Conservation (phyloP, 345 rosid species). For the Lepidium africanum region DNA sequence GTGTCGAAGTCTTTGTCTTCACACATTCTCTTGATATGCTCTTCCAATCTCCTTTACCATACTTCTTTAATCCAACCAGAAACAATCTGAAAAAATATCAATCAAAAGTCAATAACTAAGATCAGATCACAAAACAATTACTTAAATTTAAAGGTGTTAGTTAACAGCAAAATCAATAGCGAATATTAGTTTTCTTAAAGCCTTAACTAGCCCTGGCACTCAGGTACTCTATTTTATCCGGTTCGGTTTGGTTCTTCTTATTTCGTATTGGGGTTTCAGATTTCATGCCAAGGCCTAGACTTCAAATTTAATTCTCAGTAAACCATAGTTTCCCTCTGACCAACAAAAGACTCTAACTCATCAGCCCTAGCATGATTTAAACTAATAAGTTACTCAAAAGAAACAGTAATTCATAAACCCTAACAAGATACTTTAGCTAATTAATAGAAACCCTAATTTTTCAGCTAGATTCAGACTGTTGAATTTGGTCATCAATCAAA, state of each 20-base stretch:
- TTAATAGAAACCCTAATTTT: not conserved
- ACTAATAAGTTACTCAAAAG: not conserved
- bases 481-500: not conserved
- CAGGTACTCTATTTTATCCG: too few species aligned
- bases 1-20: constrained; percentile 47
- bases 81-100: constrained; percentile 34
- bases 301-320: too few species aligned
- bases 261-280: too few species aligned
- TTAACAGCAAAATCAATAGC: not conserved
- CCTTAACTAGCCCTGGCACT: not conserved
- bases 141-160: not conserved
- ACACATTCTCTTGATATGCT: constrained; percentile 56
- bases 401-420: not conserved
- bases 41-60: constrained; percentile 70
- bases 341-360: not conserved
- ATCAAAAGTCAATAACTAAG: not conserved
- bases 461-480: not conserved
- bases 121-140: not conserved
- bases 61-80: constrained; percentile 37
- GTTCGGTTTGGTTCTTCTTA: not conserved
- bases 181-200: not conserved
- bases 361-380: not conserved
- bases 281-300: too few species aligned
- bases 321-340: not conserved
- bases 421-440: not conserved